Percentiles rank a stretch among this genome's conserved stretches.
These are phyloP conservation scores for Tetrastigma voinierianum DNA, from an alignment of 164 flowering plant genomes.

Conservation along the genomic window DNA sequence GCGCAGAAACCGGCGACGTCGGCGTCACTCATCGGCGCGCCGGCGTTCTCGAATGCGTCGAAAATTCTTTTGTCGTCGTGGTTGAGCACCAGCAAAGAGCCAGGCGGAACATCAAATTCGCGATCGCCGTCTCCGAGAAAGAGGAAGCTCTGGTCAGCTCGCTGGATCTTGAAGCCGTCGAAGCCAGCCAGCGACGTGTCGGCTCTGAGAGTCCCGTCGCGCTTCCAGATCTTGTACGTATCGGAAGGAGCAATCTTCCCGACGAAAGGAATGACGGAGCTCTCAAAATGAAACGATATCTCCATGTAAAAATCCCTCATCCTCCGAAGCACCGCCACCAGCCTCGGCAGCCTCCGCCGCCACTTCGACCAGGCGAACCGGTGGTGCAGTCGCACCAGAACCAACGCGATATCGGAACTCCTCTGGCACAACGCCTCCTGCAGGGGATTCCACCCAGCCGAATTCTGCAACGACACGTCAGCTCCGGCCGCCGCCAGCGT, in stretches of 20 bases:
- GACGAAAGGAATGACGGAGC: constrained; percentile 90
- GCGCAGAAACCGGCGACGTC: constrained; percentile 64
- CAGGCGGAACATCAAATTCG: constrained; percentile 39
- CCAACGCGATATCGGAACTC: constrained; percentile 41
- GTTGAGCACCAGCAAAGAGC: constrained; percentile 68
- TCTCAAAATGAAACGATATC: constrained; percentile 90
- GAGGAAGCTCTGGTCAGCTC: constrained; percentile 85
- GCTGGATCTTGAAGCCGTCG: constrained; percentile 88
- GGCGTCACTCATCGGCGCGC: constrained; percentile 53
- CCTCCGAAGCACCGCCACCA: constrained; percentile 64
- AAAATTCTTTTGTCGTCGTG: constrained; percentile 60
- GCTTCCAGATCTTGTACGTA: constrained; percentile 93
- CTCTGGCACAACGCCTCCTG: constrained; percentile 77
- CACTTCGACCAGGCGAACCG: constrained; percentile 83
- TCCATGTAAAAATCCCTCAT: constrained; percentile 98
- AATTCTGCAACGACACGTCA: constrained; percentile 77
- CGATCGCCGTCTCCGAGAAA: constrained; percentile 74
- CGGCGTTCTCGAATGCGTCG: constrained; percentile 91
- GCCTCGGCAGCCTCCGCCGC: constrained; percentile 87
- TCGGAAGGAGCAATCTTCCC: constrained; percentile 92
- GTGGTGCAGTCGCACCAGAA: constrained; percentile 61
- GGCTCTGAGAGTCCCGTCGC: constrained; percentile 82
- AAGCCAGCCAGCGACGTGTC: constrained; percentile 90
- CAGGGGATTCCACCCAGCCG: constrained; percentile 84
- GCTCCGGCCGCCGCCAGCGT: constrained; percentile 73